phyloP scores from a whole-genome alignment of 176 grass and related monocot genomes.

The Aegilops umbellulata region DNA sequence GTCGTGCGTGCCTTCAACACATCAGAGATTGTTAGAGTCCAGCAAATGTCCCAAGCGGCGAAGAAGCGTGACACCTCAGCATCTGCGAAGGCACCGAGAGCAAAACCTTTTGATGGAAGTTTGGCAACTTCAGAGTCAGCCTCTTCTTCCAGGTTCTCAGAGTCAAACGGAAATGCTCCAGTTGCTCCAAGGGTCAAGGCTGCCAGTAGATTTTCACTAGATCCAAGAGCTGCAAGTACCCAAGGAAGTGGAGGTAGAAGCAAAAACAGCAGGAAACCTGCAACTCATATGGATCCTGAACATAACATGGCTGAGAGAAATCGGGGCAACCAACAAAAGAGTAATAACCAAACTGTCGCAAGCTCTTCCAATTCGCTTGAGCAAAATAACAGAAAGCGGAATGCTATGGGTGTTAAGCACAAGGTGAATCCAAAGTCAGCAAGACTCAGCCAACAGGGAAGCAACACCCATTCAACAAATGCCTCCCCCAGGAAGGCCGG shows the following conservation, averaged over 20 bases:
- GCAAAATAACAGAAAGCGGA: conserved; percentile 77
- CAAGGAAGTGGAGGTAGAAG: conserved; percentile 42
- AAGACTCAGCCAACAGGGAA: conserved; percentile 42
- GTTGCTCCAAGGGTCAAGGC: conserved; percentile 53
- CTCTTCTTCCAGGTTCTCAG: conserved; percentile 22
- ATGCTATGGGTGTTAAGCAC: conserved; percentile 40
- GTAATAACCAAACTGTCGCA: conserved; percentile 30
- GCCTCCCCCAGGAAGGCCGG: conserved; percentile 44
- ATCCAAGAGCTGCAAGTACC: conserved; percentile 37
- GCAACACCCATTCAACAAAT: conserved; percentile 39
- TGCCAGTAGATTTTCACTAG: conserved; percentile 16
- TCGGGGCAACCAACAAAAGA: conserved; percentile 35
- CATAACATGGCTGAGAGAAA: conserved; percentile 26
- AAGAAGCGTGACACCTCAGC: conserved; percentile 25
- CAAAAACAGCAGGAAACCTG: conserved; percentile 42
- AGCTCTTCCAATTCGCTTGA: conserved; percentile 33
- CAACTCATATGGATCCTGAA: conserved; percentile 34
- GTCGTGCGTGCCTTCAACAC: conserved; percentile 46
- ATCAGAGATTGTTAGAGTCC: conserved; percentile 26
- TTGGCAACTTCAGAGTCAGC: conserved; percentile 22
- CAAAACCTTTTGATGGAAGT: conserved; percentile 43
- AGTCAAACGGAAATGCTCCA: conserved; percentile 33
- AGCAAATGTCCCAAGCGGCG: conserved; percentile 36
- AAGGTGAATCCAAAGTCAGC: conserved; percentile 50
- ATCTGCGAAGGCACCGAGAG: conserved; percentile 19